Evolutionary conservation across 2,329 filamentous ascomycete species (phyloP), one percentile per base, ranked within the genome.

Genomic region (Lasiodiplodia gonubiensis): DNA sequence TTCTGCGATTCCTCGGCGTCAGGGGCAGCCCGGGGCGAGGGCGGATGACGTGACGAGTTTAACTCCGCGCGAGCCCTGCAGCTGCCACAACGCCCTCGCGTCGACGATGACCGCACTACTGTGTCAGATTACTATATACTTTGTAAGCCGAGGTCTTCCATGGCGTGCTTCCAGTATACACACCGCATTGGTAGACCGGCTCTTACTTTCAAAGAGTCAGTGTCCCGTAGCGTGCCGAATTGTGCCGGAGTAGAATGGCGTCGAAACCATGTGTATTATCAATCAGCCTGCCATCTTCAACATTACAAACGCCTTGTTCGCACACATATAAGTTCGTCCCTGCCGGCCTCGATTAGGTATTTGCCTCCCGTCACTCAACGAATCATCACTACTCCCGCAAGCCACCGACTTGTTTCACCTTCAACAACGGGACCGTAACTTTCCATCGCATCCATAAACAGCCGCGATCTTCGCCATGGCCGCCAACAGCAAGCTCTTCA

Each of bases 1-100:
- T 74, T 78, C 42, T 72, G 69, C 18, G 72, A 71, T 33, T 72
- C 69, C 18, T 70, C 69, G 46, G 72, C 67, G 71, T 66, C 16
- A n/a, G 48, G 48, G 6, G 12, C 23, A 18, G 21, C 21, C 7
- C 49, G 21, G 49, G 21, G 21, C 30, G 30, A 33, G 30, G 30
- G 30, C 30, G 21, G 48, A 51, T 52, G 49, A 52, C 49, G 49
- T 52, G 16, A 27, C 16, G 30, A 33, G 30, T 33, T 33, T 33
- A 33, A 33, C 30, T 33, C 30, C 30, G 30, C 30, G 30, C 30
- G 30, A 33, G 30, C 30, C 42, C 18, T n/a, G 42, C 42, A 21
- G 42, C 42, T n/a, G 42, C 42, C 7, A 46, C n/a, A 11, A 46
- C 42, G 42, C 42, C 37, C 42, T 46, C 42, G 42, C 18, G 18